A percentile compares a stretch with the other conserved stretches of the same genome.
Evolutionary conservation across 1,139 yeast genomes (phyloP).

Genomic region (Insectozyma bohioensis): DNA sequence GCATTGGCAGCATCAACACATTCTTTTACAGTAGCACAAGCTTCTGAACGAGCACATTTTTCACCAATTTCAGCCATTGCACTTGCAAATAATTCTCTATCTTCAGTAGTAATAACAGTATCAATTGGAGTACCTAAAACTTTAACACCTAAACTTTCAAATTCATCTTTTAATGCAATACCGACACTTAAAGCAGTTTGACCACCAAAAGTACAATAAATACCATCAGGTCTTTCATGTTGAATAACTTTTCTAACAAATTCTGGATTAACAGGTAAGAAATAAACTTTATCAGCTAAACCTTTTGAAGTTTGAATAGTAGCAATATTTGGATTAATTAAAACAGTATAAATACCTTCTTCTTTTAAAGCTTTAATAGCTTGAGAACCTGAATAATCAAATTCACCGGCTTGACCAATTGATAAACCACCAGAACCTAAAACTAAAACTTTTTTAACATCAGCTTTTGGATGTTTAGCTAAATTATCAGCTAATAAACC

Average conservation of each 20-base stretch:
- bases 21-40: slow-evolving; percentile 77
- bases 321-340: slow-evolving; percentile 97
- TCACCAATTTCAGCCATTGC: slow-evolving; percentile 95
- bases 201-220: slow-evolving; percentile 97
- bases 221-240: slow-evolving; percentile 96
- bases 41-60: slow-evolving; percentile 90
- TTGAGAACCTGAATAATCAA: slow-evolving; percentile 96
- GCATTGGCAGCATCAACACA: slow-evolving; percentile 81
- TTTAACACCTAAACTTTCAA: slow-evolving; percentile 85
- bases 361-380: slow-evolving; percentile 97
- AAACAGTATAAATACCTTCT: slow-evolving; percentile 93
- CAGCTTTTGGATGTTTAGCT: slow-evolving; percentile 47
- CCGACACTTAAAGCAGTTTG: slow-evolving; percentile 97
- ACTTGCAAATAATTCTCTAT: slow-evolving; percentile 90
- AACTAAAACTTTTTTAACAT: slow-evolving; percentile 89
- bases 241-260: slow-evolving; percentile 93
- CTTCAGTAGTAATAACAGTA: slow-evolving; percentile 95
- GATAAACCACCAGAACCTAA: slow-evolving; percentile 98
- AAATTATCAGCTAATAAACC: slow-evolving; percentile 40
- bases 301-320: slow-evolving; percentile 98
- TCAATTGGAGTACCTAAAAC: slow-evolving; percentile 97
- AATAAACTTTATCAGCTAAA: slow-evolving; percentile 95
- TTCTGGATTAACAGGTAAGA: slow-evolving; percentile 94
- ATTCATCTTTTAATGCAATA: slow-evolving; percentile 92
- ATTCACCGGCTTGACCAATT: slow-evolving; percentile 99